A percentile compares a stretch with the other conserved stretches of the same genome.
Evolutionary conservation across 495 filamentous ascomycete genomes (phyloP).

Genomic region (Sabuloglossum arenarium): DNA sequence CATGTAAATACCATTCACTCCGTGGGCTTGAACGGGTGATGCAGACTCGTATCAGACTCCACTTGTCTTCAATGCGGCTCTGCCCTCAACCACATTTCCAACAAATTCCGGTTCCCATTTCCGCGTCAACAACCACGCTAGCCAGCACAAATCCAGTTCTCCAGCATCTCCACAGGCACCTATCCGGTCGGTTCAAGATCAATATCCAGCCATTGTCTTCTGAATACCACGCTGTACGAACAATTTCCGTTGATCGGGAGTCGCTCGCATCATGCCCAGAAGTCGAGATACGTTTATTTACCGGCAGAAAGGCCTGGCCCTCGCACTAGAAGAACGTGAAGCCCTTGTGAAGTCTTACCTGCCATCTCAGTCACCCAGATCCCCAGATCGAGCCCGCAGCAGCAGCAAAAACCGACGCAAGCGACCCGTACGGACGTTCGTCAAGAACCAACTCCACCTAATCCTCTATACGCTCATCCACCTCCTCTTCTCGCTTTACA

Average conservation of each 20-base stretch:
- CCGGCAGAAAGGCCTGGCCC: slow-evolving; percentile 25
- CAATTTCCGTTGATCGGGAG: background rate
- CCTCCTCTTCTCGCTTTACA: slow-evolving; percentile 64
- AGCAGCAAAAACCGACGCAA: slow-evolving; percentile 9
- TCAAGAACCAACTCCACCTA: slow-evolving; percentile 43
- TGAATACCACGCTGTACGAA: background rate
- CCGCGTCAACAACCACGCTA: too few relatives aligned
- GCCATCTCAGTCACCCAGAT: slow-evolving; percentile 29
- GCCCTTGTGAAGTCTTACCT: slow-evolving; percentile 56
- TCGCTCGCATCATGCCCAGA: background rate
- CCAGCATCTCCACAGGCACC: too few relatives aligned
- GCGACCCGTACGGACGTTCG: slow-evolving; percentile 42
- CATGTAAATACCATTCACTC: too few relatives aligned
- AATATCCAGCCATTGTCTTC: background rate
- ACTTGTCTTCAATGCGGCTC: background rate
- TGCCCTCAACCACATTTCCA: background rate
- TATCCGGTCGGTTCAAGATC: too few relatives aligned
- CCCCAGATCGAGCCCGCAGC: slow-evolving; percentile 3
- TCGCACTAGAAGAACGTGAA: slow-evolving; percentile 47
- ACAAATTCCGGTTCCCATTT: background rate
- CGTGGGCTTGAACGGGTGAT: too few relatives aligned
- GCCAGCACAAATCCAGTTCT: too few relatives aligned
- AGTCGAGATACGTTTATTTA: background rate
- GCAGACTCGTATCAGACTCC: too few relatives aligned
- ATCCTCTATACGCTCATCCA: slow-evolving; percentile 56